phyloP scores from a whole-genome alignment of 257 asterid genomes.

The Nyctanthes arbortristis region DNA sequence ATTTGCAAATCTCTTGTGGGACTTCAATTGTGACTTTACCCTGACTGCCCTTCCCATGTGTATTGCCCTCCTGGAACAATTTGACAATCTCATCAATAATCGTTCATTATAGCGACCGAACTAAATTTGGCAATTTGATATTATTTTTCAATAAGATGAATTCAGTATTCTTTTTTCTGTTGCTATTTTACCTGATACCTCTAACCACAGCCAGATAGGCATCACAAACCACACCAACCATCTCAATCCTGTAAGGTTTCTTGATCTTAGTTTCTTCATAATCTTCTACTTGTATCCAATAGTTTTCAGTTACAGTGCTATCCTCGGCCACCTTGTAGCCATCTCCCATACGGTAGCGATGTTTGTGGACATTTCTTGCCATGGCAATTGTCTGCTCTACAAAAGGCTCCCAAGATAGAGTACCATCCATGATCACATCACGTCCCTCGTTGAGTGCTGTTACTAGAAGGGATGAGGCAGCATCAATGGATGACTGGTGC shows the following conservation, averaged over 20 bases:
- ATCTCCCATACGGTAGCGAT: constrained; percentile 82
- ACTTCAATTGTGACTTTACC: constrained; percentile 76
- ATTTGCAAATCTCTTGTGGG: constrained; percentile 89
- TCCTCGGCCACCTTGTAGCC: constrained; percentile 81
- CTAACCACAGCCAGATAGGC: constrained; percentile 85
- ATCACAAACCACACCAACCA: constrained; percentile 95
- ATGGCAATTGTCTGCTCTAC: constrained; percentile 85
- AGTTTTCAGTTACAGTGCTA: constrained; percentile 67
- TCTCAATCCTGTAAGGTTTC: constrained; percentile 81
- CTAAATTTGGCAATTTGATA: neutral
- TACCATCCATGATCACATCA: constrained; percentile 97
- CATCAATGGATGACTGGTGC: constrained; percentile 91
- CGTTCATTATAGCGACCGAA: neutral
- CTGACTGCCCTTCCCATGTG: constrained; percentile 87
- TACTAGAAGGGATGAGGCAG: constrained; percentile 91
- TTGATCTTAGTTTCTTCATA: constrained; percentile 32
- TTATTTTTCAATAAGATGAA: neutral
- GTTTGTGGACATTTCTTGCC: constrained; percentile 79
- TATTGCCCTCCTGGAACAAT: constrained; percentile 73
- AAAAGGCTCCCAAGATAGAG: constrained; percentile 93
- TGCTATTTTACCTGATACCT: constrained; percentile 70
- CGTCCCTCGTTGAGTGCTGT: constrained; percentile 94
- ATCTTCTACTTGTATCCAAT: constrained; percentile 67
- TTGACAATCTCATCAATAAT: neutral
- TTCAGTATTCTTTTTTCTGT: neutral